Percentiles rank a stretch among this genome's conserved stretches.
These are phyloP conservation scores for Chalciporus sp. DNA, from an alignment of 1,284 basidiomycete genomes.

Conservation along the genomic window DNA sequence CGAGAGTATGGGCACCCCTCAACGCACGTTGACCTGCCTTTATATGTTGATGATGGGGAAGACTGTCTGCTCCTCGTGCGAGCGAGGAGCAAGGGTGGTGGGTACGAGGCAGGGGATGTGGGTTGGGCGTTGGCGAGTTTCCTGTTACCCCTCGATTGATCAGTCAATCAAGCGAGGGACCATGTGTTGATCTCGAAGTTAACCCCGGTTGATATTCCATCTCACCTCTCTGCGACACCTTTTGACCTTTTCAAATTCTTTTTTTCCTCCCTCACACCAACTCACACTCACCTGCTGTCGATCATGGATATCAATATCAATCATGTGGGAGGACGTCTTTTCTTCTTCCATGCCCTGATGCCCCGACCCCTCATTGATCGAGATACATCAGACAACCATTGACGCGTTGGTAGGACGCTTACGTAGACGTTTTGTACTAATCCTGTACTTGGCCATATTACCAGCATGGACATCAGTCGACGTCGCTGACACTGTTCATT, in stretches of 20 bases:
- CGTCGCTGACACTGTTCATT: neutral
- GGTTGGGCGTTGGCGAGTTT: conserved; percentile 83
- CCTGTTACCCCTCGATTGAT: conserved; percentile 56
- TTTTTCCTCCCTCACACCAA: neutral
- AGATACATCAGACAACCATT: neutral
- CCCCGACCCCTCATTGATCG: neutral
- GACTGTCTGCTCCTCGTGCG: conserved; percentile 72
- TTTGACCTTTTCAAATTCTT: conserved; percentile 1
- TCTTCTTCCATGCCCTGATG: neutral
- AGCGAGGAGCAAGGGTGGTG: conserved; percentile 37
- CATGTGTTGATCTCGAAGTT: conserved; percentile 4
- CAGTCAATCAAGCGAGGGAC: conserved; percentile 5
- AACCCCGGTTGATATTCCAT: conserved; percentile 5
- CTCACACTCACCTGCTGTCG: neutral
- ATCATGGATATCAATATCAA: neutral
- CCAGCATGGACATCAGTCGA: neutral
- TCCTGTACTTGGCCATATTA: neutral
- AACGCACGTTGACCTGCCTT: conserved; percentile 64
- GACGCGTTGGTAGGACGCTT: neutral
- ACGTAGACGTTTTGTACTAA: neutral
- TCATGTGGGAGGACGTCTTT: neutral
- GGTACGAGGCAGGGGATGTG: conserved; percentile 45
- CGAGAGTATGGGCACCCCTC: conserved; percentile 77
- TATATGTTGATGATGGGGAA: conserved; percentile 78
- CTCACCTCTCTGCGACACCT: conserved; percentile 17